Evolutionary conservation across 345 rosid genomes (phyloP).

Genomic region (Draba incana): DNA sequence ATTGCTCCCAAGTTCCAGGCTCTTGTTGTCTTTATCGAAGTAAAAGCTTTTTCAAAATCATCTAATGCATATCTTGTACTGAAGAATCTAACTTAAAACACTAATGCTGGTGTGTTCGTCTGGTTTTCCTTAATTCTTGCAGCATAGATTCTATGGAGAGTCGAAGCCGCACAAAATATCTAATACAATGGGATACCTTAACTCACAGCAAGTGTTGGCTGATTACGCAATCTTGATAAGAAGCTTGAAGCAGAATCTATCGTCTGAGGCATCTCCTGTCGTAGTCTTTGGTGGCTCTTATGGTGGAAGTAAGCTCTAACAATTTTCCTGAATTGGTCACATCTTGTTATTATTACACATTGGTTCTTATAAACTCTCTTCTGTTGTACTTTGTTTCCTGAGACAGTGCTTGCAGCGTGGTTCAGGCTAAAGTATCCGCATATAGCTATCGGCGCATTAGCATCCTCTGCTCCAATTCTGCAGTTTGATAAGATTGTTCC

Average conservation of each 20-base stretch:
- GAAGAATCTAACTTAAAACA: neutral
- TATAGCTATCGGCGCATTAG: constrained; percentile 72
- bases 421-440: constrained; percentile 87
- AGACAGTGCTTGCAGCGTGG: constrained; percentile 86
- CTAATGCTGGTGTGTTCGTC: neutral
- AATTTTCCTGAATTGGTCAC: neutral
- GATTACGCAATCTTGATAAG: constrained; percentile 70
- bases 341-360: neutral
- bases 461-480: constrained; percentile 80
- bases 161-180: constrained; percentile 62
- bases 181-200: constrained; percentile 66
- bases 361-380: neutral
- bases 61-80: neutral
- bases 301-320: constrained; percentile 71
- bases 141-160: constrained; percentile 83
- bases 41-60: constrained; percentile 27
- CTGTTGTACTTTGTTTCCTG: constrained; percentile 1
- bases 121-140: constrained; percentile 24
- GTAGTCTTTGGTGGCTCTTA: constrained; percentile 89
- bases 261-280: constrained; percentile 75
- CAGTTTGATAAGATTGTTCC: constrained; percentile 74
- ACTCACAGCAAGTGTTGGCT: constrained; percentile 81
- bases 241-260: constrained; percentile 73
- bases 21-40: constrained; percentile 80
- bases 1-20: constrained; percentile 82